Conservation (phyloP, 1,139 yeast genomes). For the Hansenula anomala region DNA sequence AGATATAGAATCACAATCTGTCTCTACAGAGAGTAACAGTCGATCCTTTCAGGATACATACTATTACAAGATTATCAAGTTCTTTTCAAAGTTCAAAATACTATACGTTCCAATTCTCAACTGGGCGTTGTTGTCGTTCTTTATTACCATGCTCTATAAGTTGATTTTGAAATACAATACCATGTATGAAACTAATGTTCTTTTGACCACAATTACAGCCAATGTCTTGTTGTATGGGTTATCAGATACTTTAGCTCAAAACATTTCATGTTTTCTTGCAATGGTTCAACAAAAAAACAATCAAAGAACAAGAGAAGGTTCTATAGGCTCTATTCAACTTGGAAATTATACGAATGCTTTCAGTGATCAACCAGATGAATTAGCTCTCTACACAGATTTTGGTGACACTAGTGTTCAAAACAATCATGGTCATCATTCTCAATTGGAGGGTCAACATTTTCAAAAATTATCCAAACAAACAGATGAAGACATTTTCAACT, state of each 20-base stretch:
- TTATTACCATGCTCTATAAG: constrained; percentile 45
- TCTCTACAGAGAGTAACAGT: constrained; percentile 9
- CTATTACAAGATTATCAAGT: constrained; percentile 14
- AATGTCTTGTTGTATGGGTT: constrained; percentile 80
- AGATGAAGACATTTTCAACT: constrained; percentile 45
- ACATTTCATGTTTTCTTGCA: constrained; percentile 26
- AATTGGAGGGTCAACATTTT: constrained; percentile 26
- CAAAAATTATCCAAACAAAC: constrained; percentile 33
- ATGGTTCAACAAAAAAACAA: constrained; percentile 26
- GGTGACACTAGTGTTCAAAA: constrained; percentile 15
- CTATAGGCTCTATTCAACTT: constrained; percentile 11
- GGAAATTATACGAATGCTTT: constrained; percentile 5
- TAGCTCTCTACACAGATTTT: constrained; percentile 21
- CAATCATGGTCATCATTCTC: constrained; percentile 29
- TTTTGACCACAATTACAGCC: constrained; percentile 77
- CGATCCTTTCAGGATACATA: no score
- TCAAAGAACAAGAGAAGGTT: constrained; percentile 10
- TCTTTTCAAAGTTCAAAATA: constrained; percentile 17
- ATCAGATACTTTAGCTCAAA: constrained; percentile 86
- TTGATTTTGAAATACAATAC: constrained; percentile 55
- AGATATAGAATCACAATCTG: constrained; percentile 1
- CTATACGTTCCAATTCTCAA: constrained; percentile 44
- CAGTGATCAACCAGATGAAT: constrained; percentile 20
- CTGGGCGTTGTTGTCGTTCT: constrained; percentile 43
- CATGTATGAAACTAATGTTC: constrained; percentile 62